Base-by-base conservation (phyloP, 2,329 filamentous ascomycete genomes). In the Amphichorda felina region DNA sequence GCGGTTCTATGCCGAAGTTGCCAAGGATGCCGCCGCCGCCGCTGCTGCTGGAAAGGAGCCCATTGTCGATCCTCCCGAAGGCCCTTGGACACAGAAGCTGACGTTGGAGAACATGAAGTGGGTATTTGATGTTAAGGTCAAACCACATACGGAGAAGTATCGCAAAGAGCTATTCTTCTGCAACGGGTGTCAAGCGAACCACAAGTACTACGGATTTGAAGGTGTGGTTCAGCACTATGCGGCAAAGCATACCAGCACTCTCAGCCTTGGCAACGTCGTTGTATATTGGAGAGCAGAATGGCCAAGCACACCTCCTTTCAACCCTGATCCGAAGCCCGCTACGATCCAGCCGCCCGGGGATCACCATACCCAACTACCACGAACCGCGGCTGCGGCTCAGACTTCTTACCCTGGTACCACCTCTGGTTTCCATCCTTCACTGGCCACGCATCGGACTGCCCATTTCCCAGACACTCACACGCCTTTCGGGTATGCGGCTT, bases 41-140 rank as follows among this genome's bases (percentile, higher is more conserved):
- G 56, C 55, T 9, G 62, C 63, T 27, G 60, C 66, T 35, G 65
- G 71, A 24, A 59, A 55, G 42, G 43, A 61, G 37, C 61, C 63
- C 4, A 47, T 54, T 19, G 37, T 51, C 8, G 72, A 79, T 41
- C 64, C 68, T 7, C 58, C 61, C 2, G 59, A 68, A 41, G 70
- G 66, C 0, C 64, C 72, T 6, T 71, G 66, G 45, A 74, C 68
- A 18, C 67, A 73, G 50, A 78, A 69, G 49, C 62, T 89, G 35
- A 82, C 79, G 1, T 59, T 91, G 44, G 83, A 89, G 50, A 86
- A 88, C 49, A 87, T 91, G 82, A 88, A 82, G 55, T 89, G 80
- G 75, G 63, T 88, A 21, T 88, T 82, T 51, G 82, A 88, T 48
- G 73, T 72, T 44, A 87, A 85, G 52, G 68, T 91, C 50, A 83